Conservation (phyloP, 805 yeast genomes). For the Teunomyces barrocoloradensis region DNA sequence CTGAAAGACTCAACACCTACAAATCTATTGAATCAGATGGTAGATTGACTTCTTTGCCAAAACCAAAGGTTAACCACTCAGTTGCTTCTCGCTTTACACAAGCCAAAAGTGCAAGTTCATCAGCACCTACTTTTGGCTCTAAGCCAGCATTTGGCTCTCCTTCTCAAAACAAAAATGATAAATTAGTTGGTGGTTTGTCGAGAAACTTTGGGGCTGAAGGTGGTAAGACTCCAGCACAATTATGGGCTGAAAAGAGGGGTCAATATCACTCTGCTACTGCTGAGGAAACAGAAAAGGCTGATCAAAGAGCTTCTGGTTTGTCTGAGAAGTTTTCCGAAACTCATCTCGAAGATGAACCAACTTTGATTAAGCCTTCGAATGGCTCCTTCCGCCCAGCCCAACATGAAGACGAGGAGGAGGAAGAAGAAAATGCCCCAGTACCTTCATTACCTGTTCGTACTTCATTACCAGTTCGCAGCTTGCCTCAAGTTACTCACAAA, state of each 20-base stretch:
- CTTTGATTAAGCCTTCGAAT: constrained; percentile 16
- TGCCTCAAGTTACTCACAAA: constrained; percentile 11
- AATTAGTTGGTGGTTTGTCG: constrained; percentile 57
- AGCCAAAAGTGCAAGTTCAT: constrained; percentile 20
- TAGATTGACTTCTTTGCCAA: constrained; percentile 60
- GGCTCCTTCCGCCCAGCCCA: constrained; percentile 18
- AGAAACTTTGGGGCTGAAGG: constrained; percentile 61
- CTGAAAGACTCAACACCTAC: constrained; percentile 46
- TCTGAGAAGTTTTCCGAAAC: not conserved
- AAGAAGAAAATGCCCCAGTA: constrained; percentile 24
- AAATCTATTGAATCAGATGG: constrained; percentile 40
- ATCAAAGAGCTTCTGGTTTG: constrained; percentile 9
- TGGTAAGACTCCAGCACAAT: constrained; percentile 91
- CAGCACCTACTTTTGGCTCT: constrained; percentile 30
- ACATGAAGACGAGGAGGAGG: constrained; percentile 19
- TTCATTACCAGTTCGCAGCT: constrained; percentile 11
- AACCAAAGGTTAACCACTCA: constrained; percentile 51
- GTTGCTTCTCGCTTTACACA: constrained; percentile 50
- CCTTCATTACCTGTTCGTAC: constrained; percentile 15
- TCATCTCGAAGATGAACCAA: constrained; percentile 10
- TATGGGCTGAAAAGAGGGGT: constrained; percentile 92
- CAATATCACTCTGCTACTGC: constrained; percentile 47
- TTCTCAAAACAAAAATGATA: constrained; percentile 25
- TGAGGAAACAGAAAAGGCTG: constrained; percentile 12
- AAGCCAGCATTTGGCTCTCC: constrained; percentile 34